A percentile compares a stretch with the other conserved stretches of the same genome.
These are phyloP conservation scores for Talaromyces amestolkiae DNA, from an alignment of 2,329 filamentous ascomycete genomes.

Conservation along the genomic window DNA sequence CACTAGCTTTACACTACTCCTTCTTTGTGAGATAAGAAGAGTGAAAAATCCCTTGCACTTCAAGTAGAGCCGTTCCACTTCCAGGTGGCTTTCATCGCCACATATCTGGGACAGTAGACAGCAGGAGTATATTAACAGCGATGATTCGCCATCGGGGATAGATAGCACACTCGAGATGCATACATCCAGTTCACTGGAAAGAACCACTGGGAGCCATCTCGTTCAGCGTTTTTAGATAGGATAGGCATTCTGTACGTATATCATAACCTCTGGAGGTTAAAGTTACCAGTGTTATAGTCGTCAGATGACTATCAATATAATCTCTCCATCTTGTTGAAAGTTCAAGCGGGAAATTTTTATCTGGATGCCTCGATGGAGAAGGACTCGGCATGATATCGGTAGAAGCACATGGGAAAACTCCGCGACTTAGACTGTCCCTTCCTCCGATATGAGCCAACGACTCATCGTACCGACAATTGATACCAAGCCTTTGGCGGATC, in stretches of 20 bases:
- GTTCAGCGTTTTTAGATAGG: constrained; percentile 9
- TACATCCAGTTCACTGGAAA: background rate
- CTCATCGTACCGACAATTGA: constrained; percentile 6
- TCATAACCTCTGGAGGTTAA: background rate
- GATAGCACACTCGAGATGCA: background rate
- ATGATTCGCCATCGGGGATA: constrained; percentile 2
- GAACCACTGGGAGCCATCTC: constrained; percentile 8
- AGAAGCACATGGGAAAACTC: background rate
- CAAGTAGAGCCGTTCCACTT: background rate
- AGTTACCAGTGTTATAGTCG: background rate
- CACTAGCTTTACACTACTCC: constrained; percentile 5
- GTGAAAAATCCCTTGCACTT: constrained; percentile 10
- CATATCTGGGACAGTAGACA: constrained; percentile 9
- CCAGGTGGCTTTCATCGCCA: background rate
- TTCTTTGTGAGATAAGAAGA: constrained; percentile 3
- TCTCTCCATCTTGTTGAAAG: background rate
- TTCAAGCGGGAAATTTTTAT: background rate
- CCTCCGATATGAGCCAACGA: background rate
- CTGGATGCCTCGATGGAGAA: background rate
- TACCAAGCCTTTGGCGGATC: background rate
- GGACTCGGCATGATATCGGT: background rate
- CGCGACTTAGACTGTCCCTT: background rate
- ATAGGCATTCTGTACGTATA: constrained; percentile 1
- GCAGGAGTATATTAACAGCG: constrained; percentile 5
- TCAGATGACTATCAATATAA: background rate